Evolutionary conservation across 768 basidiomycete species (phyloP).

Genomic region (Auricularia sp.): DNA sequence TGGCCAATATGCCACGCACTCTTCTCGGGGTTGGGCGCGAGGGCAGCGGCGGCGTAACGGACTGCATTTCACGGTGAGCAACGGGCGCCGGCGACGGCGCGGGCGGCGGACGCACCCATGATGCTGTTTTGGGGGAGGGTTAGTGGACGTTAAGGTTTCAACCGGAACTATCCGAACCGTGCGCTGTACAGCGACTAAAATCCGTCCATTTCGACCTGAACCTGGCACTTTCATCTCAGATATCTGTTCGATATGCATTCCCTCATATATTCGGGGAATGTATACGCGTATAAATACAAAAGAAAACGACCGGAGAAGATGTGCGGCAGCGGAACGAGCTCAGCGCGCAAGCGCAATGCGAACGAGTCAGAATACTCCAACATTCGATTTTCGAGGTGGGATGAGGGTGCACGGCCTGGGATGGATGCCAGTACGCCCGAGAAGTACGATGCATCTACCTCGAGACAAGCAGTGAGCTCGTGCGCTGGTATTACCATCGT

Average conservation of each 20-base stretch:
- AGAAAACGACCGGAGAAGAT: neutral
- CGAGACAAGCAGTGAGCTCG: too few species aligned
- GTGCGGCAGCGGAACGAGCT: constrained; percentile 2
- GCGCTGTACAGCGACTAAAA: neutral
- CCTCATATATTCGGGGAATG: neutral
- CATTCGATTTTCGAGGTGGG: neutral
- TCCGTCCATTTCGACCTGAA: neutral
- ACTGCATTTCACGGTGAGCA: constrained; percentile 34
- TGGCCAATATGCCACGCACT: constrained; percentile 38
- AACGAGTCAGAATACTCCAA: constrained; percentile 1
- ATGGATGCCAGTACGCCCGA: too few species aligned
- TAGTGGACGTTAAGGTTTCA: neutral
- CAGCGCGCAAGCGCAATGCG: neutral
- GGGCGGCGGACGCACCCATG: neutral
- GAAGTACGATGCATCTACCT: too few species aligned
- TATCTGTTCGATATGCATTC: too few species aligned
- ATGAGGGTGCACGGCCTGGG: neutral
- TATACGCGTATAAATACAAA: neutral
- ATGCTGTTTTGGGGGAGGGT: constrained; percentile 1
- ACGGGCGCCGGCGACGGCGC: neutral
- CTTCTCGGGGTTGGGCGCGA: constrained; percentile 91
- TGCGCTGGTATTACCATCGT: too few species aligned
- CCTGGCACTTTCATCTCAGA: neutral
- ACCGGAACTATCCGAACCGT: neutral
- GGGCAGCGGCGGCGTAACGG: constrained; percentile 85